Evolutionary conservation across 1,284 basidiomycete species (phyloP).

Genomic region (Microbotryomycetes sp.): DNA sequence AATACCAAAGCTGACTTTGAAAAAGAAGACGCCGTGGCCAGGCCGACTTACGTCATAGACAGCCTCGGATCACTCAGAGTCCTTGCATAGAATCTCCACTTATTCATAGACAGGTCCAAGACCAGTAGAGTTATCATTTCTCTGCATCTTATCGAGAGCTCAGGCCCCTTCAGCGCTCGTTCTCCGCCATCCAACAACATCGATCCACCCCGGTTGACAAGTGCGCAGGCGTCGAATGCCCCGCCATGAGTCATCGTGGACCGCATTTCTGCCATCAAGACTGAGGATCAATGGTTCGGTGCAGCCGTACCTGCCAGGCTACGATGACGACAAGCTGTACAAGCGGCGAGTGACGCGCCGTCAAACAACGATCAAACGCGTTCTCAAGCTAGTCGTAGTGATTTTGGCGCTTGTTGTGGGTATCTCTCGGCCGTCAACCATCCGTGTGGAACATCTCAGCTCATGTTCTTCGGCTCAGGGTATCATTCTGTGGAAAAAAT

Average conservation of each 20-base stretch:
- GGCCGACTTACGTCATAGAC: slow-evolving; percentile 23
- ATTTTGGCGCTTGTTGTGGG: not conserved
- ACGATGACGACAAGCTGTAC: not conserved
- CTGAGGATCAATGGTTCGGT: not conserved
- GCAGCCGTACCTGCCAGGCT: not conserved
- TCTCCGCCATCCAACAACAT: not conserved
- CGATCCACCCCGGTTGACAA: not conserved
- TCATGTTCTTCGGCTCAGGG: slow-evolving; percentile 36
- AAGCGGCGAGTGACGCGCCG: not conserved
- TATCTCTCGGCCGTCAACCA: too few relatives aligned
- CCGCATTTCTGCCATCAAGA: not conserved
- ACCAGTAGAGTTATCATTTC: not conserved
- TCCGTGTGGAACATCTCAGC: too few relatives aligned
- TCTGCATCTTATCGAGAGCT: not conserved
- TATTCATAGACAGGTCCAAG: too few relatives aligned
- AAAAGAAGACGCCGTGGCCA: slow-evolving; percentile 19
- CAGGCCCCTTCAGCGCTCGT: not conserved
- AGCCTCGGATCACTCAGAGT: slow-evolving; percentile 19
- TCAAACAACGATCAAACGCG: not conserved
- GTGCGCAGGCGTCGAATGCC: not conserved
- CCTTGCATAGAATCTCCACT: slow-evolving; percentile 3
- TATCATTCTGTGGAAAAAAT: slow-evolving; percentile 52
- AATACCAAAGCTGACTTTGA: slow-evolving; percentile 23
- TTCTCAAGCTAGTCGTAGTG: not conserved
- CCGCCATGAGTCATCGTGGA: not conserved